Base-by-base conservation (phyloP, 2,329 filamentous ascomycete genomes). In the Claviceps capensis region DNA sequence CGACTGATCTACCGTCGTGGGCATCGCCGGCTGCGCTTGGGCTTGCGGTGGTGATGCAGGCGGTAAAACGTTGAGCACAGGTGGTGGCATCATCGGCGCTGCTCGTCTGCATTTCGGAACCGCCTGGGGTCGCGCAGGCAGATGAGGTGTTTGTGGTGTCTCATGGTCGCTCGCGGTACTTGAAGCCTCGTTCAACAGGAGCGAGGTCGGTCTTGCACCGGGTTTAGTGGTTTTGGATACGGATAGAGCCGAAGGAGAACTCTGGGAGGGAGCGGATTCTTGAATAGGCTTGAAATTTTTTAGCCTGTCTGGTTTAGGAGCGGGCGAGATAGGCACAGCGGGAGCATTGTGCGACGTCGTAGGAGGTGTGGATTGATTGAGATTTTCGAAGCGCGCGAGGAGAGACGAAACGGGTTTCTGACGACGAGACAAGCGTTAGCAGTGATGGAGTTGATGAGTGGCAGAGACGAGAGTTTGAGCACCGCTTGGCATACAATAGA, bases 401-500 rank as follows among this genome's bases (percentile, higher is more conserved):
- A 93, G 73, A 49, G 86, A 90, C 49, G 87, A 93, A 49, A 93
- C 86, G 26, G 88, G 86, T 71, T 83, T 87, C 85, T 88, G 56
- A 7, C 43, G 26, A 42, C 22, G 49, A 40, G 1, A 11, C 19
- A 23, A 41, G 9, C 11, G 22, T 53, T 17, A 47, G 40, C 44
- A 42, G 9, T 30, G 7, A 36, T 17, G 23, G 13, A 11, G 17
- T n/a, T 37, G 26, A 13, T 17, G 7, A 19, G 14, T 41, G 41
- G 4, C 22, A 11, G 23, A 45, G 8, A 37, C 30, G 3, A 11
- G 30, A 17, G 40, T 43, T 42, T 41, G 14, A 34, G 19, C 17
- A 37, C 38, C 38, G 42, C n/a, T 36, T 4, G 3, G 50, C 81
- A 67, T 67, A 86, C 83, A 61, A 90, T 82, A 57, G 86, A 89